A percentile compares a stretch with the other conserved stretches of the same genome.
phyloP scores from a whole-genome alignment of 2,329 filamentous ascomycete species.

The Nigrospora sphaerica region DNA sequence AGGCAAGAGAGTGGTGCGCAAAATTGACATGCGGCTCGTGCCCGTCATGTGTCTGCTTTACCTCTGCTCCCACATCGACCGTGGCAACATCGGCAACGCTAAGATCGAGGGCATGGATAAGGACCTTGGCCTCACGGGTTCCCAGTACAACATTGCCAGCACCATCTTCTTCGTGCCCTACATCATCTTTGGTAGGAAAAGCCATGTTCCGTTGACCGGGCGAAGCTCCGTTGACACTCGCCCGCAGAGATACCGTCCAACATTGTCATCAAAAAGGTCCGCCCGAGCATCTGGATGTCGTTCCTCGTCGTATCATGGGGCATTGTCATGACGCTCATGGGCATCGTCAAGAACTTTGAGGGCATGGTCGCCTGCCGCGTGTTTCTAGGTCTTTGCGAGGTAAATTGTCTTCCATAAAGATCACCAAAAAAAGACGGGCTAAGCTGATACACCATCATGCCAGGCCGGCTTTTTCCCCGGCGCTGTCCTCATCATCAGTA shows the following conservation, averaged over 20 bases:
- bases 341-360: conserved; percentile 40
- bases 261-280: conserved; percentile 64
- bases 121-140: conserved; percentile 34
- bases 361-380: conserved; percentile 45
- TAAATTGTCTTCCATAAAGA: conserved; percentile 25
- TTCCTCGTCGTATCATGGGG: conserved; percentile 54
- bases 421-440: conserved; percentile 23
- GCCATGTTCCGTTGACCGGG: too few relatives aligned
- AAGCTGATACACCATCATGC: conserved; percentile 1
- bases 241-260: conserved; percentile 77
- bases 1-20: background rate
- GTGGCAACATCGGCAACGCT: conserved; percentile 60
- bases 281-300: conserved; percentile 69
- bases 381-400: conserved; percentile 28
- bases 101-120: conserved; percentile 54
- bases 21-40: conserved; percentile 46
- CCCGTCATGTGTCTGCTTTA: conserved; percentile 63
- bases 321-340: conserved; percentile 42
- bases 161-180: conserved; percentile 78
- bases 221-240: too few relatives aligned
- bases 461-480: background rate
- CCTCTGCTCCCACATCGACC: conserved; percentile 62
- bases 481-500: conserved; percentile 28
- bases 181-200: conserved; percentile 64
- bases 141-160: conserved; percentile 27